phyloP scores from a whole-genome alignment of 345 rosid species.

The Lumnitzera littorea region DNA sequence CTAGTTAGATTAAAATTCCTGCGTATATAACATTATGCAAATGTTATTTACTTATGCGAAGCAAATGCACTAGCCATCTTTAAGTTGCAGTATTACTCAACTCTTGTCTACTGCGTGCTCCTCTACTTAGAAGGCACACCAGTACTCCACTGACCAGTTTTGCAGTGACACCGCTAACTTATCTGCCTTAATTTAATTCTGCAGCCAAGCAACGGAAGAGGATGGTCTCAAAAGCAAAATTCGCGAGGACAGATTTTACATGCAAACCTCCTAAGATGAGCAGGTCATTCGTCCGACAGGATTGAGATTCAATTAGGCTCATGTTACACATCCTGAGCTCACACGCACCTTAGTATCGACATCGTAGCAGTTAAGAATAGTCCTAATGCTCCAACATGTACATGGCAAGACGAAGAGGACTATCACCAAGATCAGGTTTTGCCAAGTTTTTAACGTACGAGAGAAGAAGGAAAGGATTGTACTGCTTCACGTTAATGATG shows the following conservation, averaged over 20 bases:
- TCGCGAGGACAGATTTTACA: slow-evolving; percentile 61
- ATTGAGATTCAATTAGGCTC: slow-evolving; percentile 80
- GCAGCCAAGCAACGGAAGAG: slow-evolving; percentile 76
- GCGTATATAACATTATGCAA: no score
- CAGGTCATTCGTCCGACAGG: slow-evolving; percentile 92
- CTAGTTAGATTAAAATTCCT: no score
- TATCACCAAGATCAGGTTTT: slow-evolving; percentile 59
- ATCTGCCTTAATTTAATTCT: slow-evolving; percentile 28
- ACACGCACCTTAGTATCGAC: slow-evolving; percentile 81
- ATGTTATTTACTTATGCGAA: no score
- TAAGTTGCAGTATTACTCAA: no score
- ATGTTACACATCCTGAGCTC: slow-evolving; percentile 89
- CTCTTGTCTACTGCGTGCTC: no score
- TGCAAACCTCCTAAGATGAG: slow-evolving; percentile 96
- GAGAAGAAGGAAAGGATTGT: no score
- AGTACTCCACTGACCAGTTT: no score
- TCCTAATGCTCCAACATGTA: slow-evolving; percentile 91
- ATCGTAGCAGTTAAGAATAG: slow-evolving; percentile 86
- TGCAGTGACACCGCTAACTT: no score
- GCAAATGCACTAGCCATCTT: no score
- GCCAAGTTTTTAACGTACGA: no score
- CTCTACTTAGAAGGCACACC: no score
- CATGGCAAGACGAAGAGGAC: slow-evolving; percentile 90
- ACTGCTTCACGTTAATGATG: no score
- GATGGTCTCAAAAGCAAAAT: slow-evolving; percentile 91